phyloP scores from a whole-genome alignment of 1,284 basidiomycete genomes.

The Rhizoctonia solani region DNA sequence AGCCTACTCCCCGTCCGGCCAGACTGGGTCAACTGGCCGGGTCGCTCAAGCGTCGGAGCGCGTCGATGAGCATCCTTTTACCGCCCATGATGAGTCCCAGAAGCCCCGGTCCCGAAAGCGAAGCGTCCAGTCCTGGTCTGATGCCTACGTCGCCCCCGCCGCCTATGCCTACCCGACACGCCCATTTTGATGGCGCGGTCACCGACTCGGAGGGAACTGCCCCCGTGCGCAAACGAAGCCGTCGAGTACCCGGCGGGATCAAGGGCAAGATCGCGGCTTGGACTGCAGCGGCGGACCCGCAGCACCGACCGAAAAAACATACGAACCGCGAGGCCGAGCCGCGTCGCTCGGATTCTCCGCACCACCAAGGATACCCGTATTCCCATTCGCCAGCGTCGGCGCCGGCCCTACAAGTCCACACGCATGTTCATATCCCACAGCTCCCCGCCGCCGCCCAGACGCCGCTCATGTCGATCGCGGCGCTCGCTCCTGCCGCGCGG shows the following conservation, averaged over 20 bases:
- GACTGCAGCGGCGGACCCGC: slow-evolving; percentile 48
- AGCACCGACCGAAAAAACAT: slow-evolving; percentile 40
- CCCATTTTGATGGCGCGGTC: background rate
- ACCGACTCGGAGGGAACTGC: slow-evolving; percentile 22
- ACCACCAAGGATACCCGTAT: slow-evolving; percentile 40
- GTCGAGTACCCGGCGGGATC: slow-evolving; percentile 42
- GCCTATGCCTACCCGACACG: background rate
- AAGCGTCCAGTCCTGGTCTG: no score
- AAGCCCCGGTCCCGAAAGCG: background rate
- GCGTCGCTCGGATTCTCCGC: slow-evolving; percentile 19
- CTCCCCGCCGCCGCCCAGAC: slow-evolving; percentile 18
- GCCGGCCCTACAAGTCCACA: slow-evolving; percentile 25
- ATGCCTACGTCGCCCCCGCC: background rate
- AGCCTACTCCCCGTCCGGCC: slow-evolving; percentile 11
- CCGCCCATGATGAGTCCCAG: background rate
- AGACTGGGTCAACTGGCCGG: slow-evolving; percentile 11
- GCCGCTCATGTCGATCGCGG: slow-evolving; percentile 27
- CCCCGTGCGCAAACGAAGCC: background rate
- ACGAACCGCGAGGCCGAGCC: slow-evolving; percentile 34
- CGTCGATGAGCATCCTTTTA: slow-evolving; percentile 29
- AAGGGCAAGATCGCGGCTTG: slow-evolving; percentile 57
- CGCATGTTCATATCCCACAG: slow-evolving; percentile 13
- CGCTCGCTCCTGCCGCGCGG: slow-evolving; percentile 23
- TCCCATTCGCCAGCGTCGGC: slow-evolving; percentile 31
- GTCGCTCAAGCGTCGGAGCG: slow-evolving; percentile 26